These are phyloP conservation scores for Coemansia sp. DNA, from an alignment of 192 early-diverging fungal species.

Conservation along the genomic window DNA sequence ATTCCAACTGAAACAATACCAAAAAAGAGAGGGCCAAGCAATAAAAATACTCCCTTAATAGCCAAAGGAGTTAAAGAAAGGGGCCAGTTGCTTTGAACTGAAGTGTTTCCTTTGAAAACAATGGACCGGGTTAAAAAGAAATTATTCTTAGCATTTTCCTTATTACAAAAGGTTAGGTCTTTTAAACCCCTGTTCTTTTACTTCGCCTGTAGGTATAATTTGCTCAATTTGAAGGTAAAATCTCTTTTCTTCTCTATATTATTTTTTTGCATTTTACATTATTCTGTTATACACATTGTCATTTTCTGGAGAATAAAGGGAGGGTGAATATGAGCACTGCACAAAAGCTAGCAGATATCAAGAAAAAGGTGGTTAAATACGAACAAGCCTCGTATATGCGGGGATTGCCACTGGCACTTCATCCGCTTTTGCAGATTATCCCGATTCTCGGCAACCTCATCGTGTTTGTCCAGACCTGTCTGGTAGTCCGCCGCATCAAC, in stretches of 20 bases:
- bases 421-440: conserved; percentile 28
- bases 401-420: conserved; percentile 19
- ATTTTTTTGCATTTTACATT: conserved; percentile 6
- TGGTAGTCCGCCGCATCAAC: conserved; percentile 26
- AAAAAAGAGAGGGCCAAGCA: too few relatives aligned
- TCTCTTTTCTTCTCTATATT: not conserved
- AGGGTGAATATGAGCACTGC: not conserved
- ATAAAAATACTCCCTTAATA: too few relatives aligned
- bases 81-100: not conserved
- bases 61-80: not conserved
- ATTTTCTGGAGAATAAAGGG: too few relatives aligned
- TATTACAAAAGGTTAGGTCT: not conserved
- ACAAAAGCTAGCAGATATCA: conserved; percentile 11
- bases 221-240: not conserved
- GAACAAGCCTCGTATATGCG: conserved; percentile 19
- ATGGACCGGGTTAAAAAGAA: too few relatives aligned
- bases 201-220: not conserved
- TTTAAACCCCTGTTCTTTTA: not conserved
- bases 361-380: conserved; percentile 12
- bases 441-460: conserved; percentile 39
- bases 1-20: too few relatives aligned
- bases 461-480: conserved; percentile 32
- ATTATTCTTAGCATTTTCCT: not conserved
- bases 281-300: not conserved
- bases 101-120: too few relatives aligned